Conservation (phyloP, 2,329 filamentous ascomycete genomes). For the Zelopaecilomyces penicillatus region DNA sequence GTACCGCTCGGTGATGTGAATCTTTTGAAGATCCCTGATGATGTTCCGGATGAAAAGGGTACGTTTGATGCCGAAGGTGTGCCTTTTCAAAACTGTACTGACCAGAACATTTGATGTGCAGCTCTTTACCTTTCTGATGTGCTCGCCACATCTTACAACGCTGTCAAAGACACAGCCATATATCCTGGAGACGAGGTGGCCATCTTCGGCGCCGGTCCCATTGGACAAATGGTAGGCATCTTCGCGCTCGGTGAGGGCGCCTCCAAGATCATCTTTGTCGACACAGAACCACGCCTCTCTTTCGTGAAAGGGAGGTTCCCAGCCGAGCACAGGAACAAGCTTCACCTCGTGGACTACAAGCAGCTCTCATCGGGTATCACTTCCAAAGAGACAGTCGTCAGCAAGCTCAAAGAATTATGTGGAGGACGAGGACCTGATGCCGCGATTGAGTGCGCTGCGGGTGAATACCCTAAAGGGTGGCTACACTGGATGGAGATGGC, state of each 20-base stretch:
- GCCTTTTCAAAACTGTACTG: too few relatives aligned
- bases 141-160: slow-evolving; percentile 69
- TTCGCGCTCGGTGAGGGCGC: slow-evolving; percentile 72
- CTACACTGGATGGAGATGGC: slow-evolving; percentile 49
- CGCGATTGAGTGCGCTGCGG: slow-evolving; percentile 57
- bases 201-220: slow-evolving; percentile 78
- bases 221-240: slow-evolving; percentile 74
- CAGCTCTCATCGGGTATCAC: slow-evolving; percentile 49
- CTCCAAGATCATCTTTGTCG: slow-evolving; percentile 67
- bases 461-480: slow-evolving; percentile 55
- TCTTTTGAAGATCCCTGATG: slow-evolving; percentile 67
- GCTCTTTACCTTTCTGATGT: slow-evolving; percentile 74
- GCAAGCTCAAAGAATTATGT: slow-evolving; percentile 64
- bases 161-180: slow-evolving; percentile 76
- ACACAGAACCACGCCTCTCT: slow-evolving; percentile 61
- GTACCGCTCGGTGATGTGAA: slow-evolving; percentile 78
- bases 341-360: slow-evolving; percentile 63
- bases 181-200: slow-evolving; percentile 68
- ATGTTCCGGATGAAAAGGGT: slow-evolving; percentile 76
- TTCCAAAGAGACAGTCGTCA: slow-evolving; percentile 54
- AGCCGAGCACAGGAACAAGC: slow-evolving; percentile 36
- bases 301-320: slow-evolving; percentile 57
- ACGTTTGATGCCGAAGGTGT: slow-evolving; percentile 1
- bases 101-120: slow-evolving; percentile 3
- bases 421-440: slow-evolving; percentile 67